Evolutionary conservation across 2,329 filamentous ascomycete genomes (phyloP).

Genomic region (Penicillium sp.): DNA sequence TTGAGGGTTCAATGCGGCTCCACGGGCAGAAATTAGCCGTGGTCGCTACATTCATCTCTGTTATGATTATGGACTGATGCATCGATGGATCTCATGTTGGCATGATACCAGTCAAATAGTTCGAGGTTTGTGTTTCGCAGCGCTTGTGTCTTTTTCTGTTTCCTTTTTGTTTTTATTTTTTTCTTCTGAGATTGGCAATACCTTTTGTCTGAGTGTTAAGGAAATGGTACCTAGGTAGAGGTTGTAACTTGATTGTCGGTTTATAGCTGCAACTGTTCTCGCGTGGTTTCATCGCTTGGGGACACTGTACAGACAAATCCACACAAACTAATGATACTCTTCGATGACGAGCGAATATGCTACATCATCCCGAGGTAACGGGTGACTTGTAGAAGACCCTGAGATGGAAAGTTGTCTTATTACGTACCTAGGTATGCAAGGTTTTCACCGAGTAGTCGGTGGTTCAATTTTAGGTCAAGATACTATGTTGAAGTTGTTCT

Average conservation of each 20-base stretch:
- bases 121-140: slow-evolving; percentile 5
- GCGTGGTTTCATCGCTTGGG: neutral
- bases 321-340: neutral
- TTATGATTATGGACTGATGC: slow-evolving; percentile 16
- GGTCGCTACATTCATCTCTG: neutral
- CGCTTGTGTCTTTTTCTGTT: slow-evolving; percentile 5
- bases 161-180: neutral
- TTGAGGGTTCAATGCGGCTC: neutral
- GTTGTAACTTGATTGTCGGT: neutral
- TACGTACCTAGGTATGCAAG: neutral
- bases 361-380: neutral
- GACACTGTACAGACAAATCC: neutral
- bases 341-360: neutral
- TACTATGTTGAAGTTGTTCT: neutral
- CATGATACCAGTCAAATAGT: slow-evolving; percentile 14
- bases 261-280: neutral
- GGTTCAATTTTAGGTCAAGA: neutral
- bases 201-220: neutral
- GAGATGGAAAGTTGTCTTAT: neutral
- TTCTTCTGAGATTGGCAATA: neutral
- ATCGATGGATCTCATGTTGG: slow-evolving; percentile 17
- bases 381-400: neutral
- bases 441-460: neutral
- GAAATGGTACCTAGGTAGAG: neutral
- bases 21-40: neutral